Base-by-base conservation (phyloP, 1,284 basidiomycete genomes). In the Moesziomyces globuligerus region DNA sequence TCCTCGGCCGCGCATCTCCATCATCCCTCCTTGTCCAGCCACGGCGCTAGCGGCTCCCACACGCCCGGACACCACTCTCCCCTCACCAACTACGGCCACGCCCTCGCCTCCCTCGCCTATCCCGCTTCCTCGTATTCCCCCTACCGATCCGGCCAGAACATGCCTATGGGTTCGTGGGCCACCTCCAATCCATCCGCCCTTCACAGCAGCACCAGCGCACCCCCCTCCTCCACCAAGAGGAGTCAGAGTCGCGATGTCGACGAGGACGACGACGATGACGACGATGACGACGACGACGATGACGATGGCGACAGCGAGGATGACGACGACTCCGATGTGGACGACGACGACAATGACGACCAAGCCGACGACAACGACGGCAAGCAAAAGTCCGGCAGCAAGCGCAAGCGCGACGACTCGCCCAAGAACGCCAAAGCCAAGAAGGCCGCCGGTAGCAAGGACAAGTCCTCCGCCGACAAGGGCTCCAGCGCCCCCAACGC, bases 61-160 rank as follows among this genome's bases (percentile, higher is more conserved):
- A 60, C 55, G 1, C 60, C 67, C 0, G 61, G 61, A 13, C 51
- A 60, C 25, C 67, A 65, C 34, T 56, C 62, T 17, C 69, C 69
- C 18, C 57, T 72, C 34, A 72, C 58, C 2, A 36, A 48, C 8
- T 72, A 68, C 46, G 64, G 59, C 17, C 70, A 72, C 28, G 59
- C 70, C 23, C 59, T 72, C 17, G 64, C 70, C 1, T 72, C 70
- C 34, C 60, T 72, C 10, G 70, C 59, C 36, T 72, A 72, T 28
- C 52, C 59, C 1, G 50, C 70, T 10, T 67, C 70, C 0, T 67
- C 69, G 7, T 68, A 64, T 25, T 56, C 59, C 4, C 59, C 70
- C 11, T 62, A 68, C 36, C 58, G 70, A 7, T 38, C 48, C 3
- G 42, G 37, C 13, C 59, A 61, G 34, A 39, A 32, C 7, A 9